These are phyloP conservation scores for Scutellaria baicalensis DNA, from an alignment of 257 asterid genomes.

Conservation along the genomic window DNA sequence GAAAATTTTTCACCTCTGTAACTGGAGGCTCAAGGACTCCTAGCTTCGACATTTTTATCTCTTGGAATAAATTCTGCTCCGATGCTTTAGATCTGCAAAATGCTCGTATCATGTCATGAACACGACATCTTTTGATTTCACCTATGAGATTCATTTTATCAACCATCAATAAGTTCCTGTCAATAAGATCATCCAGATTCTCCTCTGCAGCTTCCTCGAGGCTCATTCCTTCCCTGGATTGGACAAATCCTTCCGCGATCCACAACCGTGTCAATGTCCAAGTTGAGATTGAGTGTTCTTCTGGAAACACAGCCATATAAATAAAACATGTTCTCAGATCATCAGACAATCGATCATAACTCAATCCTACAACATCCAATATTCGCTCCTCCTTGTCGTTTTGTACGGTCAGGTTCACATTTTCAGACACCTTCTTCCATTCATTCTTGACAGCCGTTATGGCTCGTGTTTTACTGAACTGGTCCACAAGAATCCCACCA, in stretches of 20 bases:
- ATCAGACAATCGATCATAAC: constrained; percentile 36
- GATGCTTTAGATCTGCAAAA: constrained; percentile 34
- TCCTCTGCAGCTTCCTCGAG: constrained; percentile 36
- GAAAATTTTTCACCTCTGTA: constrained; percentile 18
- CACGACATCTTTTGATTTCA: constrained; percentile 40
- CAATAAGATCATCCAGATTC: constrained; percentile 27
- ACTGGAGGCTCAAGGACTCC: constrained; percentile 17
- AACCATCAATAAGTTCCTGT: constrained; percentile 39
- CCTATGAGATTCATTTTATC: constrained; percentile 24
- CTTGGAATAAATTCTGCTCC: constrained; percentile 32
- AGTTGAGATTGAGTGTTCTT: constrained; percentile 28
- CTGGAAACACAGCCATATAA: constrained; percentile 43
- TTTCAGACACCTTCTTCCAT: constrained; percentile 16
- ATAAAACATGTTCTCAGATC: constrained; percentile 36
- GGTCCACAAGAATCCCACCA: constrained; percentile 24
- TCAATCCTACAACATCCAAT: constrained; percentile 27
- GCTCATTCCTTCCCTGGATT: background rate
- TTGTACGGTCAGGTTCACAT: background rate
- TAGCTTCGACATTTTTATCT: constrained; percentile 18
- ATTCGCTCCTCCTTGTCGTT: constrained; percentile 11
- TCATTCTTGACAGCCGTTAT: background rate
- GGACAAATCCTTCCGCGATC: constrained; percentile 57
- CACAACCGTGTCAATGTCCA: constrained; percentile 38
- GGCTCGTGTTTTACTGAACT: background rate
- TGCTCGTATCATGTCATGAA: constrained; percentile 37